Base-by-base conservation (phyloP, 164 flowering plant genomes). In the Malania oleifera region DNA sequence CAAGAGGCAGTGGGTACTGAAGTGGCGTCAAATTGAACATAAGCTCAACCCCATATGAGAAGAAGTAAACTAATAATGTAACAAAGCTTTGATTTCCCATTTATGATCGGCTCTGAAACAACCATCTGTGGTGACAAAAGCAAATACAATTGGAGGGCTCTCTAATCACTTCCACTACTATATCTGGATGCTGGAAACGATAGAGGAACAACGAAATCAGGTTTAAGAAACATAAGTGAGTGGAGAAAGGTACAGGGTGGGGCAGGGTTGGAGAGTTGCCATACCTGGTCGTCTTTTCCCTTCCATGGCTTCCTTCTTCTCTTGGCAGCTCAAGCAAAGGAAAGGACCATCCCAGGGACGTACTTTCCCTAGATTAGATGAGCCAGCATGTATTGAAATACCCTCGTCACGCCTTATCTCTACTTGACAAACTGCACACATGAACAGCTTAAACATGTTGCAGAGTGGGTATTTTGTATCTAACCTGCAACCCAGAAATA, bases 281-380 rank as follows among this genome's bases (percentile, higher is more conserved):
- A 20, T 68, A 82, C 91, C 78, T 29, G 77, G 74, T 38, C 76
- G 70, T 80, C 89, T 82, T 72, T 73, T 89, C 67, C 99, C 99
- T 77, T 95, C 99, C 99, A 95, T 95, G 64, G 98, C 96, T 60
- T 95, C 98, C 76, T 80, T 95, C 78, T 95, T 91, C 44, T 77
- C 84, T 66, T 85, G 93, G 74, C 99, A 95, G 69, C 84, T 80
- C 60, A 53, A 25, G 64, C 99, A 95, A 43, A 95, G 90, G 67
- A 95, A 95, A 63, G 99, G 99, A 39, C 99, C 99, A 71, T 91
- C 93, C 99, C 99, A 95, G 2, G 96, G 95, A 46, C 89, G 83
- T 56, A 78, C 53, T 51, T 83, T 95, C 39, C 78, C 76, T 3
- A 70, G 54, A 64, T 67, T 71, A 35, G 86, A 66, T 52, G 86